Conservation (phyloP, 345 rosid species). For the Erodium maritimum region DNA sequence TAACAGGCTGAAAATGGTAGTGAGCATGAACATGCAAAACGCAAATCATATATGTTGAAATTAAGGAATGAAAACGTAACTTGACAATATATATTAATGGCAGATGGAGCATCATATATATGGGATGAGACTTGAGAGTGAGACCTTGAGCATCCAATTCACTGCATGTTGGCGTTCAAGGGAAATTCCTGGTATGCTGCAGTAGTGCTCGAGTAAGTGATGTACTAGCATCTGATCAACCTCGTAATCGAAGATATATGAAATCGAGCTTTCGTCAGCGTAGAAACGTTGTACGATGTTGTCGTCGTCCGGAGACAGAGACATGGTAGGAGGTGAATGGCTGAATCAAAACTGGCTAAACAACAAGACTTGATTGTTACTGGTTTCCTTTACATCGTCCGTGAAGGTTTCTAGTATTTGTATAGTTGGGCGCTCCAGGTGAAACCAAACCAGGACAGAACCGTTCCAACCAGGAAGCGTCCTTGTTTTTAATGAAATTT, state of each 20-base stretch:
- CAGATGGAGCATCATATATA: too few species aligned
- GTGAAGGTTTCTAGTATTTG: too few species aligned
- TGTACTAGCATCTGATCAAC: constrained; percentile 16
- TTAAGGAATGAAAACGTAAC: background rate
- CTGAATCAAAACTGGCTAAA: background rate
- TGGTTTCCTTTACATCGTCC: too few species aligned
- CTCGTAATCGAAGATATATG: constrained; percentile 16
- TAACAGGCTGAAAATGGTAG: constrained; percentile 21
- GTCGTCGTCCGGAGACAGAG: constrained; percentile 12
- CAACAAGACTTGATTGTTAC: background rate
- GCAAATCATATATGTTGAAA: background rate
- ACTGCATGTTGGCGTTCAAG: constrained; percentile 21
- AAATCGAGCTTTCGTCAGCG: constrained; percentile 13
- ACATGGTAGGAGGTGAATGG: constrained; percentile 13
- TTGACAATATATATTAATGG: background rate
- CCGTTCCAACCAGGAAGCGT: too few species aligned
- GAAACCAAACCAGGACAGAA: too few species aligned
- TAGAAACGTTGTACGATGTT: background rate
- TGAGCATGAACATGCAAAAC: constrained; percentile 16
- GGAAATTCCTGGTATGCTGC: constrained; percentile 8
- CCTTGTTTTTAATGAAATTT: too few species aligned
- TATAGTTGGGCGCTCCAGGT: too few species aligned
- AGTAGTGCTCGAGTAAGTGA: constrained; percentile 1
- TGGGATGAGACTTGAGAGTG: too few species aligned
- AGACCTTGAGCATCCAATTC: constrained; percentile 28